phyloP scores from a whole-genome alignment of 768 basidiomycete species.

The Collybiopsis luxurians region DNA sequence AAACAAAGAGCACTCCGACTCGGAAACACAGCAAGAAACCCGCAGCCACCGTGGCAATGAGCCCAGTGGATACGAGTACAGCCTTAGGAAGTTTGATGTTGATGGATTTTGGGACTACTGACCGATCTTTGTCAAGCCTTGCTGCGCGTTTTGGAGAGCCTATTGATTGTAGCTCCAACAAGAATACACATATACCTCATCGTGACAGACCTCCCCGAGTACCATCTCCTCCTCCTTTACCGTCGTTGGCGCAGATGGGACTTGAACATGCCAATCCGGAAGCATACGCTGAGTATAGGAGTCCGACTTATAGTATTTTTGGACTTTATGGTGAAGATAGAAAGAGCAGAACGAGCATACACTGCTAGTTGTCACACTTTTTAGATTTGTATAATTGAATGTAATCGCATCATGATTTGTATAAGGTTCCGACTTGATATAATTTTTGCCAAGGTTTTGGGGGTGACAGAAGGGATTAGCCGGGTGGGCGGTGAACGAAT shows the following conservation, averaged over 20 bases:
- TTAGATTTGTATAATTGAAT: no score
- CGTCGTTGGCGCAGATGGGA: conserved; percentile 77
- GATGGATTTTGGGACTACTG: conserved; percentile 48
- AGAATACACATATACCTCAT: not conserved
- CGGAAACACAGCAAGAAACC: conserved; percentile 14
- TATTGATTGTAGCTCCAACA: not conserved
- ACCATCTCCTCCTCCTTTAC: conserved; percentile 74
- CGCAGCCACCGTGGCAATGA: conserved; percentile 23
- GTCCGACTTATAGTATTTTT: conserved; percentile 83
- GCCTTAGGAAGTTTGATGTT: conserved; percentile 60
- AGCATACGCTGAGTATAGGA: conserved; percentile 64
- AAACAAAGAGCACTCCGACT: conserved; percentile 30
- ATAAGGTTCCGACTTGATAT: no score
- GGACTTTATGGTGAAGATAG: conserved; percentile 66
- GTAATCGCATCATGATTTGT: no score
- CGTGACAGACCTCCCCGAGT: conserved; percentile 72
- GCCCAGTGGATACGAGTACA: conserved; percentile 39
- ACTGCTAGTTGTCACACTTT: not conserved
- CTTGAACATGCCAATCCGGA: conserved; percentile 60
- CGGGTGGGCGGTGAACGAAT: not conserved
- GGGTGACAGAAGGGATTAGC: not conserved
- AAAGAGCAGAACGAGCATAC: conserved; percentile 38
- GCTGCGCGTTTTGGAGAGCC: conserved; percentile 16
- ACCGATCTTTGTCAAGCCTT: conserved; percentile 30
- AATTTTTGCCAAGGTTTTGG: not conserved